Base-by-base conservation (phyloP, 345 rosid genomes). In the Cochlearia excelsa region DNA sequence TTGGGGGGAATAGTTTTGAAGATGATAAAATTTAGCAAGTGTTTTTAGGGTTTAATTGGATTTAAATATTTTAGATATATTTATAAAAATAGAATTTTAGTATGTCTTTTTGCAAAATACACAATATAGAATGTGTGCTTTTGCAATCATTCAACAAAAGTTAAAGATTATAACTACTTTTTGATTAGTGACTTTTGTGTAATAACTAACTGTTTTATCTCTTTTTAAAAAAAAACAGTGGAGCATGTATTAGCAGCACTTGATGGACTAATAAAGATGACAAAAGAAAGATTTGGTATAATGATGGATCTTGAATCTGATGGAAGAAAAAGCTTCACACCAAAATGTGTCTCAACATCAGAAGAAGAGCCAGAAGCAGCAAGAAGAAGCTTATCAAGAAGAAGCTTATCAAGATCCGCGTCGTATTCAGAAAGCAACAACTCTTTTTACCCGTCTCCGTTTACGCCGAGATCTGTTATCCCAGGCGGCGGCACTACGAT, bases 181-280 rank as follows among this genome's bases (percentile, higher is more conserved):
- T 16, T 16, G 23, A 16, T 16, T 16, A 16, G 23, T 16, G 23
- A 16, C 23, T 16, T 16, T 16, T 16, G 23, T 16, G 23, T 16
- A 16, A 16, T 16, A 16, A 16, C 23, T 16, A 16, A 16, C 23
- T 16, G 23, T 16, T 16, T 16, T 58, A 6, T 5, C 6, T 44
- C 30, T 38, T 30, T 38, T 54, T 47, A 61, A 16, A 16, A 16
- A 16, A 16, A 16, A 16, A 16, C 53, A 84, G 95, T 81, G 65
- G 88, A 82, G 55, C 68, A 64, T 55, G 84, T 81, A 30, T 29
- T 84, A 73, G 80, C 79, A 52, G 81, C 80, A 45, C 82, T 89
- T 7, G 80, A 79, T 68, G 77, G 81, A 68, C 47, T 89, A 70
- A 82, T 81, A 3, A 80, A 64, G 59, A 56, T 77, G 58, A 65